A percentile compares a stretch with the other conserved stretches of the same genome.
phyloP scores from a whole-genome alignment of 2,329 filamentous ascomycete species.

The Leptosphaerulina australis region DNA sequence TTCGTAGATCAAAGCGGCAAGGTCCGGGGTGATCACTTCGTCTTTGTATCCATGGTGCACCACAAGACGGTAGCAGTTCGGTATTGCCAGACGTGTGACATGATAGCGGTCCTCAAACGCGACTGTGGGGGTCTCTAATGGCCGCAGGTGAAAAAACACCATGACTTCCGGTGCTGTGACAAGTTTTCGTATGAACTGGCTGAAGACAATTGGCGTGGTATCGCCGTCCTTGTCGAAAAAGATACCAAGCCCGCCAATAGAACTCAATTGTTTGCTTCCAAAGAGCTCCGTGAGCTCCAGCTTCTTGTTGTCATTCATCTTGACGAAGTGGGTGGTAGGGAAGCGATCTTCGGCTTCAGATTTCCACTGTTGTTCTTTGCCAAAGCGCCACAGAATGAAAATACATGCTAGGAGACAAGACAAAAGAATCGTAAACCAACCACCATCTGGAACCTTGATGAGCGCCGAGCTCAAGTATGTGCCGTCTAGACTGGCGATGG shows the following conservation, averaged over 20 bases:
- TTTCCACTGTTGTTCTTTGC: conserved; percentile 77
- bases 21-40: conserved; percentile 68
- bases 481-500: conserved; percentile 70
- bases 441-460: conserved; percentile 75
- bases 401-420: conserved; percentile 66
- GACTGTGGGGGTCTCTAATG: conserved; percentile 61
- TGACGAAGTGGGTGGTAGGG: conserved; percentile 55
- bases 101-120: conserved; percentile 55
- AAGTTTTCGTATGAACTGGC: conserved; percentile 75
- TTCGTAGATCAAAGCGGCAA: conserved; percentile 62
- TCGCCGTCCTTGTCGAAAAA: conserved; percentile 80
- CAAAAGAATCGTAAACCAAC: conserved; percentile 77
- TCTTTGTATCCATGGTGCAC: conserved; percentile 76
- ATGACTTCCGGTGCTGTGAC: conserved; percentile 69
- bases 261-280: conserved; percentile 36
- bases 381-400: conserved; percentile 78
- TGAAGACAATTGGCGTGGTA: conserved; percentile 69
- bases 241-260: conserved; percentile 66
- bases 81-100: conserved; percentile 56
- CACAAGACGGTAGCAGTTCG: conserved; percentile 70
- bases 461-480: conserved; percentile 72
- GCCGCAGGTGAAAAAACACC: conserved; percentile 76
- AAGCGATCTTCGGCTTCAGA: conserved; percentile 67
- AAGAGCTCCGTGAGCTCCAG: conserved; percentile 51
- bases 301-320: conserved; percentile 39